These are phyloP conservation scores for Sclerotinia nivalis DNA, from an alignment of 2,329 filamentous ascomycete genomes.

Conservation along the genomic window DNA sequence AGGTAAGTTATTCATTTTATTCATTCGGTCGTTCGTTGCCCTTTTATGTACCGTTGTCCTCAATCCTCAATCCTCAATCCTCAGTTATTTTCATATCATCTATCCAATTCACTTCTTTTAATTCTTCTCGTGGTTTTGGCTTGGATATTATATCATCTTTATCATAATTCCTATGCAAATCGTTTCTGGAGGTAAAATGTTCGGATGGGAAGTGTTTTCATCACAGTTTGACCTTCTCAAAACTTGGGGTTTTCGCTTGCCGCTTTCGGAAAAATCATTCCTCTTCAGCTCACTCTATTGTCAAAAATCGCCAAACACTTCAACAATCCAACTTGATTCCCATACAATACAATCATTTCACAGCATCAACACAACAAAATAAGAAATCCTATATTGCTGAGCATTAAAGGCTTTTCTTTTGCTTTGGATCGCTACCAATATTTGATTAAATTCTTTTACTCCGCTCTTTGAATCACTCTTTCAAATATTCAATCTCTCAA, in stretches of 20 bases:
- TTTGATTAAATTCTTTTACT: background rate
- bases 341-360: background rate
- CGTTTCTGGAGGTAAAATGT: background rate
- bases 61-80: background rate
- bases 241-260: slow-evolving; percentile 10
- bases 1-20: slow-evolving; percentile 63
- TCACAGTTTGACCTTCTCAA: background rate
- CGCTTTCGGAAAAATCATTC: slow-evolving; percentile 2
- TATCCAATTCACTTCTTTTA: background rate
- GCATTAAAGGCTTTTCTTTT: slow-evolving; percentile 7
- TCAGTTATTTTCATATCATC: background rate
- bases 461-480: slow-evolving; percentile 1
- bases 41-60: background rate
- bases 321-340: slow-evolving; percentile 3
- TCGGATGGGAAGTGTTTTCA: background rate
- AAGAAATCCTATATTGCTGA: background rate
- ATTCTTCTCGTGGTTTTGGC: background rate
- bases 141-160: background rate
- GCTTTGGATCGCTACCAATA: slow-evolving; percentile 9
- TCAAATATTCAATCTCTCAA: background rate
- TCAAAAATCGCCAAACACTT: slow-evolving; percentile 10
- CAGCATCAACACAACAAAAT: background rate
- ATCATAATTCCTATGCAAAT: background rate
- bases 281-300: slow-evolving; percentile 1
- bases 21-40: slow-evolving; percentile 26